phyloP scores from a whole-genome alignment of 106 monocot species.

The Vanilla planifolia region DNA sequence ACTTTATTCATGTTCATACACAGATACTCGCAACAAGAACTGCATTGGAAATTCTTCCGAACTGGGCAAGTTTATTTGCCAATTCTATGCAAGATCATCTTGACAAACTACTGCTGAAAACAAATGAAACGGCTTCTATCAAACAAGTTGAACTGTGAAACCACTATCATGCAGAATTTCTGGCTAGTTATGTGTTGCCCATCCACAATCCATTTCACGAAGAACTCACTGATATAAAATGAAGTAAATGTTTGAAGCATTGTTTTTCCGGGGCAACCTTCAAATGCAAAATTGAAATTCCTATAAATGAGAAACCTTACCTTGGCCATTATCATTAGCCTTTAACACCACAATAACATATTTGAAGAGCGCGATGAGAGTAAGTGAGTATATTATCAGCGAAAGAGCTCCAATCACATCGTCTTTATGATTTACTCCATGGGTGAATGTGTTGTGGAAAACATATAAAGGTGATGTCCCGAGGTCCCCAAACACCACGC shows the following conservation, averaged over 20 bases:
- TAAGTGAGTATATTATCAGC: slow-evolving; percentile 89
- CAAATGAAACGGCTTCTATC: not conserved
- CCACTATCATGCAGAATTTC: not conserved
- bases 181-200: too few relatives aligned
- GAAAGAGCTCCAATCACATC: slow-evolving; percentile 95
- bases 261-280: too few relatives aligned
- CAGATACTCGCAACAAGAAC: too few relatives aligned
- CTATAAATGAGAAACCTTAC: slow-evolving; percentile 30
- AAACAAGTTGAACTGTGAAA: not conserved
- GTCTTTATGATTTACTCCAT: slow-evolving; percentile 61
- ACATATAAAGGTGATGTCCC: slow-evolving; percentile 95
- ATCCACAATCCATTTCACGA: too few relatives aligned
- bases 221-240: too few relatives aligned
- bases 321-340: slow-evolving; percentile 94
- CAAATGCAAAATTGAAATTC: not conserved
- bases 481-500: slow-evolving; percentile 90
- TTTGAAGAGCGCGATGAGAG: slow-evolving; percentile 81
- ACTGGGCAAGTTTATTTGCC: too few relatives aligned
- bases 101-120: not conserved
- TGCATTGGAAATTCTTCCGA: too few relatives aligned
- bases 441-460: slow-evolving; percentile 83
- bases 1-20: too few relatives aligned
- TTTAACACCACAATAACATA: slow-evolving; percentile 81
- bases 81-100: not conserved
- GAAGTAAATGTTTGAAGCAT: too few relatives aligned